phyloP scores from a whole-genome alignment of 352 stramenopile genomes.

The Phytopythium oedochilum region DNA sequence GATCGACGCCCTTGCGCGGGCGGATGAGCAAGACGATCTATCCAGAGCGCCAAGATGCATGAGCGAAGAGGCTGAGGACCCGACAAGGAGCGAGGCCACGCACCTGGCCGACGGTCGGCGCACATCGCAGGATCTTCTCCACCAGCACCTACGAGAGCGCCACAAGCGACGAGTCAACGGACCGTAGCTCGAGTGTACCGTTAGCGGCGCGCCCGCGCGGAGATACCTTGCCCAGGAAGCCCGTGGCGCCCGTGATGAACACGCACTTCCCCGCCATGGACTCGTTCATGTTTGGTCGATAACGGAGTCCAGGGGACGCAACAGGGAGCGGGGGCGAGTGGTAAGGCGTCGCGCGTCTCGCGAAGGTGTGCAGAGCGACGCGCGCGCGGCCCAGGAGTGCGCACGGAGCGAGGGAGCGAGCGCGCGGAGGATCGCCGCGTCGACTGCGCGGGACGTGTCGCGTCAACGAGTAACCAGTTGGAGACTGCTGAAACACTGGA shows the following conservation, averaged over 20 bases:
- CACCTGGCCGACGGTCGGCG: constrained; percentile 50
- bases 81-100: neutral
- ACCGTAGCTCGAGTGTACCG: too few relatives aligned
- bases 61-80: neutral
- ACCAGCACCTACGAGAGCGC: constrained; percentile 43
- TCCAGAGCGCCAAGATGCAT: neutral
- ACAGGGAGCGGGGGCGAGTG: too few relatives aligned
- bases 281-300: constrained; percentile 33
- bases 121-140: constrained; percentile 76
- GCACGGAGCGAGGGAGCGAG: neutral
- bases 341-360: too few relatives aligned
- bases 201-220: too few relatives aligned
- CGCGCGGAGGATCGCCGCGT: neutral
- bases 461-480: neutral
- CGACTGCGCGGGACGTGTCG: neutral
- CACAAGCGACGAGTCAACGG: too few relatives aligned
- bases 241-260: constrained; percentile 84
- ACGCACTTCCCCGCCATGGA: constrained; percentile 56
- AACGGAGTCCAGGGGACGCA: neutral
- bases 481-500: too few relatives aligned
- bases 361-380: neutral
- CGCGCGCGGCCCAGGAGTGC: neutral
- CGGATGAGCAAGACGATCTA: constrained; percentile 78
- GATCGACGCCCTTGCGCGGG: constrained; percentile 62
- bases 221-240: constrained; percentile 80